phyloP scores from a whole-genome alignment of 1,139 yeast genomes.

The Arxiozyma heterogenica region DNA sequence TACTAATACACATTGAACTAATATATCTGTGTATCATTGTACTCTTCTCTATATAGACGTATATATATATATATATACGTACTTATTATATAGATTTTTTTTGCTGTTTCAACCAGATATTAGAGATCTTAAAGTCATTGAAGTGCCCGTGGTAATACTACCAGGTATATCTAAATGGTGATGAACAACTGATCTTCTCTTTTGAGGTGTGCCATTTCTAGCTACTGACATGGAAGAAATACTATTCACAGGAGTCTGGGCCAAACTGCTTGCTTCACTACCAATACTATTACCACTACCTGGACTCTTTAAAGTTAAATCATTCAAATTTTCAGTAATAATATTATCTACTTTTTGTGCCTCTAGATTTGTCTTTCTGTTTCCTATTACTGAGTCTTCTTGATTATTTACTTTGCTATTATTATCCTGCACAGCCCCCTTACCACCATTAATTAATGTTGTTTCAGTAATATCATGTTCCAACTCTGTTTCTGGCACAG shows the following conservation, averaged over 20 bases:
- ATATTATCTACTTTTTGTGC: neutral
- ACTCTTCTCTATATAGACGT: neutral
- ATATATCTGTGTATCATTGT: too few species aligned
- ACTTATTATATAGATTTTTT: neutral
- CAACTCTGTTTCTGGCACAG: neutral
- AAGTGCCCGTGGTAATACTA: conserved; percentile 9
- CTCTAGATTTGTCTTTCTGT: neutral
- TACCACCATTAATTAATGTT: neutral
- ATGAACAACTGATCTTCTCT: conserved; percentile 9
- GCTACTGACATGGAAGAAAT: neutral
- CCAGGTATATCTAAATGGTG: conserved; percentile 15
- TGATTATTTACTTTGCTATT: neutral
- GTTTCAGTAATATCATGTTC: neutral
- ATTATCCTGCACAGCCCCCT: too few species aligned
- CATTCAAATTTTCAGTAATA: conserved; percentile 3
- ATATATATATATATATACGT: neutral
- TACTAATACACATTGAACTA: too few species aligned
- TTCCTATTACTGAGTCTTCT: conserved; percentile 9
- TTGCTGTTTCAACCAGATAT: conserved; percentile 2
- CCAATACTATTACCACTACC: neutral
- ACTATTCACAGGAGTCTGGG: neutral
- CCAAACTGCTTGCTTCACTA: neutral
- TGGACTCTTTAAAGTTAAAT: conserved; percentile 2
- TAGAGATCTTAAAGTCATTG: conserved; percentile 5
- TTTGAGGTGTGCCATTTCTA: neutral